A percentile compares a stretch with the other conserved stretches of the same genome.
These are phyloP conservation scores for Gossypium mustelinum DNA, from an alignment of 345 rosid genomes.

Conservation along the genomic window DNA sequence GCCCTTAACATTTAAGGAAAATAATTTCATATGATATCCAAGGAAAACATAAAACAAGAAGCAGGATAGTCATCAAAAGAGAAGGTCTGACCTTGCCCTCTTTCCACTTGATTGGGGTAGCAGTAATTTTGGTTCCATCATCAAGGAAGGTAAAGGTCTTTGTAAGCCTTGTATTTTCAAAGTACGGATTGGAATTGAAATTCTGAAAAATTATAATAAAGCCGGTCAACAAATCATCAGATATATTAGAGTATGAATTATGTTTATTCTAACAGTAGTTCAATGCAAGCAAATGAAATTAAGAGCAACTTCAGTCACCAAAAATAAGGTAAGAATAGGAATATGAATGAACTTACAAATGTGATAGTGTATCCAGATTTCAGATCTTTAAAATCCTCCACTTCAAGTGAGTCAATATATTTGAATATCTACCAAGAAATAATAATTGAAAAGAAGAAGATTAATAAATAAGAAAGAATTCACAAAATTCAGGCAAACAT, in stretches of 20 bases:
- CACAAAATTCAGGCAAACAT: no score
- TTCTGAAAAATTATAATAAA: slow-evolving; percentile 38
- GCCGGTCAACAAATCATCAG: neutral
- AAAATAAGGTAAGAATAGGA: neutral
- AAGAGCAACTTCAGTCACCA: neutral
- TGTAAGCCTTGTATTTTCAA: slow-evolving; percentile 74
- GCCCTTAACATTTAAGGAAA: neutral
- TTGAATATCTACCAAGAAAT: slow-evolving; percentile 31
- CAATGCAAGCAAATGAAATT: neutral
- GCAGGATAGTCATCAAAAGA: neutral
- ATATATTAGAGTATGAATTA: neutral
- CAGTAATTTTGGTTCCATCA: slow-evolving; percentile 69
- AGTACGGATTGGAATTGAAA: slow-evolving; percentile 72
- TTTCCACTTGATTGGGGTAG: slow-evolving; percentile 86
- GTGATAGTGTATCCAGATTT: slow-evolving; percentile 86
- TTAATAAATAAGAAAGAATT: no score
- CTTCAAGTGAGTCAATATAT: slow-evolving; percentile 45
- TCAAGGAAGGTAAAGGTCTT: slow-evolving; percentile 79
- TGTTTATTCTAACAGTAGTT: neutral
- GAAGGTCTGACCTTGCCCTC: slow-evolving; percentile 62
- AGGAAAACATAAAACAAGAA: neutral
- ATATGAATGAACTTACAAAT: neutral
- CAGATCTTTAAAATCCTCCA: slow-evolving; percentile 51
- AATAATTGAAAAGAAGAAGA: no score
- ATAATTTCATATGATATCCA: neutral